Conservation (phyloP, 192 early-diverging fungal genomes). For the Globomyces pollinis-pini region DNA sequence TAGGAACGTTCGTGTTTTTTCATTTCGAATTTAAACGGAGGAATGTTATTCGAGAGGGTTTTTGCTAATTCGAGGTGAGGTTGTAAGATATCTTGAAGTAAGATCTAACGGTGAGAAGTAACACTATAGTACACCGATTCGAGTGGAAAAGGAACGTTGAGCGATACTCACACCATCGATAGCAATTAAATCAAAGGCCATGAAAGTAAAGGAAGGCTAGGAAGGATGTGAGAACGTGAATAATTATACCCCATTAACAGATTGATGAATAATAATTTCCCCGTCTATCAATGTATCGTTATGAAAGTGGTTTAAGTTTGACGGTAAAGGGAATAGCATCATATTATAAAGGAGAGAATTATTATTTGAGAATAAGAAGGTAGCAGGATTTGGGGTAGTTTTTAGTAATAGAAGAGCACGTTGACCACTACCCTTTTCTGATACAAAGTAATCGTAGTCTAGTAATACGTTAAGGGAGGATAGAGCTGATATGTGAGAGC, state of each 20-base stretch:
- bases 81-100: conserved; percentile 10
- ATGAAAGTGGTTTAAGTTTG: background rate
- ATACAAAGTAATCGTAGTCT: conserved; percentile 11
- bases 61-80: background rate
- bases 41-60: background rate
- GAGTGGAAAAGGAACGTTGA: conserved; percentile 4
- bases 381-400: background rate
- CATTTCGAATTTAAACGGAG: conserved; percentile 1
- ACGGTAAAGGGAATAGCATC: conserved; percentile 8
- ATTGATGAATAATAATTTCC: background rate
- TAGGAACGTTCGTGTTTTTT: conserved; percentile 6
- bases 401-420: conserved; percentile 2
- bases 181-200: conserved; percentile 11
- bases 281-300: conserved; percentile 11
- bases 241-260: background rate
- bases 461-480: background rate
- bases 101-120: conserved; percentile 4
- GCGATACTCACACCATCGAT: background rate
- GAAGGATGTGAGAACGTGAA: too few species aligned
- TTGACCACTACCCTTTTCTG: conserved; percentile 1
- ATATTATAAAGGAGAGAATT: conserved; percentile 5
- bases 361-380: conserved; percentile 3
- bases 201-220: background rate
- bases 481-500: background rate
- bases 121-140: background rate